Evolutionary conservation across 2,329 filamentous ascomycete species (phyloP), one percentile per base, ranked within the genome.

Genomic region (Rutstroemia sp.): DNA sequence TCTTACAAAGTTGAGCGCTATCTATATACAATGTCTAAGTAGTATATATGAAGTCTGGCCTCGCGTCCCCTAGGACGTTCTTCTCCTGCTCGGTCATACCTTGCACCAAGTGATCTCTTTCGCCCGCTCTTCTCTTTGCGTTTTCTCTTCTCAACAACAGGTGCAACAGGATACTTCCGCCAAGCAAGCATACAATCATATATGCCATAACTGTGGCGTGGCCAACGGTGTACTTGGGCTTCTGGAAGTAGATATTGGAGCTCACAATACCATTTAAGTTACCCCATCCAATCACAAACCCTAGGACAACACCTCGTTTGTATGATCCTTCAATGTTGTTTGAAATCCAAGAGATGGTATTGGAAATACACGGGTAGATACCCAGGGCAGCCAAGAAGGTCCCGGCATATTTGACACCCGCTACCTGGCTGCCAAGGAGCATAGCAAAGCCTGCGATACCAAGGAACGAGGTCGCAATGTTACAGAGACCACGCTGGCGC

Each of bases 291-390:
- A 96, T 95, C 52, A 96, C 87, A 61, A 96, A 85, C 0, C 92
- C 92, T 0, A 96, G 73, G 0, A 90, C 89, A 18, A 96, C 86
- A 39, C 91, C 92, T 37, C 92, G 83, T 75, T 96, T 96, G 73
- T 95, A 95, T 2, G 92, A 88, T 14, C 92, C 88, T 72, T 96
- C 92, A 38, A 85, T 80, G 61, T 96, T 96, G 74, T 96, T 96
- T 49, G 86, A 84, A 18, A 86, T 77, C 92, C 92, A 96, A 2
- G 86, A 85, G 61, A 96, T 90, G 0, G 90, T 95, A 68, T 95
- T 94, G 8, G 90, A 75, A 56, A 96, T 89, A 66, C 84, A 87
- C 0, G 92, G 91, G 66, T 96, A 96, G 63, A 96, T 95, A 1
- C 92, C 91, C 56, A 92, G 75, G 0, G 92, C 91, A 0, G 87